Conservation (phyloP, 495 filamentous ascomycete species). For the Podospora pseudocomata region DNA sequence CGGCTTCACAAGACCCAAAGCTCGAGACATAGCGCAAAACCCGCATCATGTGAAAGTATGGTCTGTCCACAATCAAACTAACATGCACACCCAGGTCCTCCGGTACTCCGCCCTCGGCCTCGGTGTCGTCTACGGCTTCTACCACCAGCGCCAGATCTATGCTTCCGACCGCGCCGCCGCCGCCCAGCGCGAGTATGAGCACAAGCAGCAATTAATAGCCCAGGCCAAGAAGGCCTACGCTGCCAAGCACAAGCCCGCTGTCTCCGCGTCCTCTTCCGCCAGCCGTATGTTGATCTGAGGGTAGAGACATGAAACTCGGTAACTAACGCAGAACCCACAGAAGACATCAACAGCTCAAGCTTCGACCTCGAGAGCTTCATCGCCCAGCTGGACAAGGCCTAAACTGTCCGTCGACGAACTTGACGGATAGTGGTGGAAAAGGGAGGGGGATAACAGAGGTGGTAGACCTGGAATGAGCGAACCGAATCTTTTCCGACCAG, state of each 20-base stretch:
- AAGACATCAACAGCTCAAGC: slow-evolving; percentile 74
- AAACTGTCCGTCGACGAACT: background rate
- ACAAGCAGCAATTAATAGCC: slow-evolving; percentile 81
- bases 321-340: slow-evolving; percentile 45
- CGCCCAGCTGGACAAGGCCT: slow-evolving; percentile 53
- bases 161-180: slow-evolving; percentile 60
- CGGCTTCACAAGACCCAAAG: background rate
- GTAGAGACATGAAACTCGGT: background rate
- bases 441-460: background rate
- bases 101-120: slow-evolving; percentile 85
- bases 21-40: background rate
- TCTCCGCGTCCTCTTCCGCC: slow-evolving; percentile 47
- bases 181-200: slow-evolving; percentile 73
- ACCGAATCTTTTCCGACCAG: background rate
- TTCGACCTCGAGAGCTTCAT: slow-evolving; percentile 90
- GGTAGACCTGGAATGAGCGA: background rate
- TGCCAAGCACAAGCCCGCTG: slow-evolving; percentile 67
- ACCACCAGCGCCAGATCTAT: slow-evolving; percentile 76
- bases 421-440: slow-evolving; percentile 10
- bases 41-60: slow-evolving; percentile 13
- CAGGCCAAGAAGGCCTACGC: slow-evolving; percentile 87
- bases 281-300: slow-evolving; percentile 52
- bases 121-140: slow-evolving; percentile 89
- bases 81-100: slow-evolving; percentile 62
- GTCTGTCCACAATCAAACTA: background rate